Percentiles rank a stretch among this genome's conserved stretches.
Conservation (phyloP, 2,329 filamentous ascomycete genomes). For the Colletotrichum shisoi region DNA sequence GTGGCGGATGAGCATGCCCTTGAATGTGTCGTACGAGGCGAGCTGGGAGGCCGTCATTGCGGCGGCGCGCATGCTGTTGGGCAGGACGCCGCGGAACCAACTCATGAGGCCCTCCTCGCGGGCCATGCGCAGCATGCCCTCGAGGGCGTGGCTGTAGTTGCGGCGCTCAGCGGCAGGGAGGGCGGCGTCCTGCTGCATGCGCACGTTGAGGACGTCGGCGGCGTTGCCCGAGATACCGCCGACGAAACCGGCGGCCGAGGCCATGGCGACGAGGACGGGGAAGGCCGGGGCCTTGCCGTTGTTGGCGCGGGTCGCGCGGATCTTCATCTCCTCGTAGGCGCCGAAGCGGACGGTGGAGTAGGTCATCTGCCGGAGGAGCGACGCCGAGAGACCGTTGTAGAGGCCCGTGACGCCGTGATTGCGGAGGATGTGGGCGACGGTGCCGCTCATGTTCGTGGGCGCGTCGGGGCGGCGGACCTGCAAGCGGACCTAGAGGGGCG, state of each 20-base stretch:
- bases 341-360: constrained; percentile 97
- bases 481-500: constrained; percentile 72
- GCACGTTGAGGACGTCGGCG: constrained; percentile 94
- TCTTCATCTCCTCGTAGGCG: constrained; percentile 93
- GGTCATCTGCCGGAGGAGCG: constrained; percentile 89
- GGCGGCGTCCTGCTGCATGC: constrained; percentile 93
- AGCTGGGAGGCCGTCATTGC: constrained; percentile 88
- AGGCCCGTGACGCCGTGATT: constrained; percentile 80
- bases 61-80: constrained; percentile 81
- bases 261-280: constrained; percentile 80
- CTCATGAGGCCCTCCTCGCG: constrained; percentile 78
- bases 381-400: constrained; percentile 91
- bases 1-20: constrained; percentile 70
- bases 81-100: constrained; percentile 85
- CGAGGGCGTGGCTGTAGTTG: constrained; percentile 88
- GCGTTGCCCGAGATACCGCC: constrained; percentile 93
- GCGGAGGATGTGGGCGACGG: constrained; percentile 81
- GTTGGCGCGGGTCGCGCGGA: constrained; percentile 60
- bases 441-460: constrained; percentile 82
- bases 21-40: constrained; percentile 85
- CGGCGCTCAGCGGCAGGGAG: constrained; percentile 76
- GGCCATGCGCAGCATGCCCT: constrained; percentile 88
- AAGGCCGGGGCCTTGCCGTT: constrained; percentile 66
- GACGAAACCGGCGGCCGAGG: constrained; percentile 82
- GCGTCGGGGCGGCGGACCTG: constrained; percentile 82